A percentile compares a stretch with the other conserved stretches of the same genome.
phyloP scores from a whole-genome alignment of 257 asterid genomes.

The Ligustrum vulgare region DNA sequence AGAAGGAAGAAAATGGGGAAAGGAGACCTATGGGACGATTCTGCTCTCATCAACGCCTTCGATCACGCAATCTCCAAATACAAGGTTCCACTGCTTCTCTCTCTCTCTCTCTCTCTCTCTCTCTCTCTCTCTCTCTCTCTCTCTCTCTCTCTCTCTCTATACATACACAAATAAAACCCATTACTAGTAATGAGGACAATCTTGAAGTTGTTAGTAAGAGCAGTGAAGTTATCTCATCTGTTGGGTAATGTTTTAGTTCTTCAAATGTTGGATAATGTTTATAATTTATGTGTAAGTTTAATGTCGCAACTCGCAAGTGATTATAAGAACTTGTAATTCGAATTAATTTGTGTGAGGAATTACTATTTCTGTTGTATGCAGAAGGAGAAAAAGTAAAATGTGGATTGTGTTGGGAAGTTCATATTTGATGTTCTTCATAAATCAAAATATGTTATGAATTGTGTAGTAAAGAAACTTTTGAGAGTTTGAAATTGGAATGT shows the following conservation, averaged over 20 bases:
- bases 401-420: background rate
- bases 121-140: no score
- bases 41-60: slow-evolving; percentile 69
- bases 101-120: no score
- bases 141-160: no score
- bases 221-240: slow-evolving; percentile 20
- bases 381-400: slow-evolving; percentile 6
- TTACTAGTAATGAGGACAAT: slow-evolving; percentile 21
- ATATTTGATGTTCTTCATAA: background rate
- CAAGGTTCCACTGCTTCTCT: slow-evolving; percentile 40
- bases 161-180: no score
- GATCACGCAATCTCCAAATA: slow-evolving; percentile 55
- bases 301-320: background rate
- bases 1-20: slow-evolving; percentile 39
- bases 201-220: slow-evolving; percentile 27
- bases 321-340: background rate
- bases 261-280: background rate
- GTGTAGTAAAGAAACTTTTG: background rate
- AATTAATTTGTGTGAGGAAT: background rate
- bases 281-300: background rate
- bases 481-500: background rate
- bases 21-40: slow-evolving; percentile 77
- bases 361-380: background rate
- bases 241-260: slow-evolving; percentile 11
- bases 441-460: background rate